phyloP scores from a whole-genome alignment of 2,329 filamentous ascomycete species.

The Botryosphaeria agaves region DNA sequence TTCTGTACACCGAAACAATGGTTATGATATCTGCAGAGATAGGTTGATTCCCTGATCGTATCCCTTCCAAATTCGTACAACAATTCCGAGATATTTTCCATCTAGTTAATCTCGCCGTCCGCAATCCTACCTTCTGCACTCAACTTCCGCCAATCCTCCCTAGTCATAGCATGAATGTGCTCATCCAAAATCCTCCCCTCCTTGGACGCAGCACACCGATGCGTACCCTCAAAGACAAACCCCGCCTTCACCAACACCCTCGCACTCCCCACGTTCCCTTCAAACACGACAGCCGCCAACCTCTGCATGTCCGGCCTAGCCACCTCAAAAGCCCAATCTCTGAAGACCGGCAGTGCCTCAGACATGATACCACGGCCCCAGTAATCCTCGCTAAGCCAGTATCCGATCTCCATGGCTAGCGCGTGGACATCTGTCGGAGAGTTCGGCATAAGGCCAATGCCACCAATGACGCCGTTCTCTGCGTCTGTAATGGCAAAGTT shows the following conservation, averaged over 20 bases:
- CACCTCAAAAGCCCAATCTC: constrained; percentile 17
- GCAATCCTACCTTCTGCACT: too few relatives aligned
- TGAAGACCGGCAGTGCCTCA: constrained; percentile 15
- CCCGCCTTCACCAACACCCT: constrained; percentile 20
- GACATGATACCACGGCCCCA: constrained; percentile 18
- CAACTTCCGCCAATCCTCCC: constrained; percentile 5
- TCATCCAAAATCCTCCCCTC: constrained; percentile 14
- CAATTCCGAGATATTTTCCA: too few relatives aligned
- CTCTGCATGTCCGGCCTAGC: constrained; percentile 11
- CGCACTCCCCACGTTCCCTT: constrained; percentile 18
- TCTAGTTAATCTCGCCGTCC: too few relatives aligned
- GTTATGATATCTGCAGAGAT: too few relatives aligned
- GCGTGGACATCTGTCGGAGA: constrained; percentile 12
- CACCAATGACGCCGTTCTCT: constrained; percentile 15
- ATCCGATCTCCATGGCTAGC: constrained; percentile 22
- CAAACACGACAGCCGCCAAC: constrained; percentile 13
- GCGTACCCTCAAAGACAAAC: constrained; percentile 18
- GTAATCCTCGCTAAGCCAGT: constrained; percentile 21
- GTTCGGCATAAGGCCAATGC: constrained; percentile 19
- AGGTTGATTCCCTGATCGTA: too few relatives aligned
- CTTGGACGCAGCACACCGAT: constrained; percentile 18
- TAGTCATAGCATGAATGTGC: constrained; percentile 17
- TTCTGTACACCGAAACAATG: too few relatives aligned
- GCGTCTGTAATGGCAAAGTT: constrained; percentile 9
- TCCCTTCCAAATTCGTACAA: too few relatives aligned